Evolutionary conservation across 1,284 basidiomycete genomes (phyloP).

Genomic region (Mycena citricolor): DNA sequence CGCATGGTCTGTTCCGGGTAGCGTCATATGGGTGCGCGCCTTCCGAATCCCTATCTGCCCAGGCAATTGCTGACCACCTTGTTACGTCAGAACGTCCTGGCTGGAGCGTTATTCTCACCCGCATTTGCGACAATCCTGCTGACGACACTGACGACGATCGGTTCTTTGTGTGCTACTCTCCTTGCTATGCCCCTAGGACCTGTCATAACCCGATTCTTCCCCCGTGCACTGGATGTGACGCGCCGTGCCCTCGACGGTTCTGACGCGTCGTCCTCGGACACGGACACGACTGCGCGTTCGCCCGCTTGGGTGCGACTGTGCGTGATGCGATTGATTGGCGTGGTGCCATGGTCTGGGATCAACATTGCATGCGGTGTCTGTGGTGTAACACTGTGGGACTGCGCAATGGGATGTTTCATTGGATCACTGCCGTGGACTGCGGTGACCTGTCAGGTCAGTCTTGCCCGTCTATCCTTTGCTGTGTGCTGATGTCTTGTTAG

Average conservation of each 20-base stretch:
- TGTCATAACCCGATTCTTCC: constrained; percentile 76
- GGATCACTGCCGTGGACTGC: constrained; percentile 81
- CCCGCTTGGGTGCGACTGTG: constrained; percentile 83
- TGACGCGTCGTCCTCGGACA: constrained; percentile 27
- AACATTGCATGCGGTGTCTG: constrained; percentile 92
- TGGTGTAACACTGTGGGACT: constrained; percentile 73
- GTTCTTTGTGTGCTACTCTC: constrained; percentile 78
- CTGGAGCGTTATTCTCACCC: constrained; percentile 82
- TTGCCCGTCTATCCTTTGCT: constrained; percentile 13
- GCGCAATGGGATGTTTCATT: constrained; percentile 79
- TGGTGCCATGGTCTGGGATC: constrained; percentile 93
- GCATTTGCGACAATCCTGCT: constrained; percentile 76
- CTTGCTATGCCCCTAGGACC: constrained; percentile 84
- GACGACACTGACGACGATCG: constrained; percentile 79
- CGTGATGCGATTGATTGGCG: constrained; percentile 82
- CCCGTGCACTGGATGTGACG: constrained; percentile 80
- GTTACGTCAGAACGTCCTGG: constrained; percentile 77
- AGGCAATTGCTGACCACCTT: constrained; percentile 25
- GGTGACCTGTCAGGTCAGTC: constrained; percentile 76
- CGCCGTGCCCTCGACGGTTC: constrained; percentile 63
- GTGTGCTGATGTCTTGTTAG: constrained; percentile 34
- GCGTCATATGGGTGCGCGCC: constrained; percentile 77
- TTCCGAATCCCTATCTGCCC: constrained; percentile 22
- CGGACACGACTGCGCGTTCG: constrained; percentile 35
- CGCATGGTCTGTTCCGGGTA: constrained; percentile 91